Evolutionary conservation across 2,329 filamentous ascomycete species (phyloP).

Genomic region (Lachnellula hyalina): DNA sequence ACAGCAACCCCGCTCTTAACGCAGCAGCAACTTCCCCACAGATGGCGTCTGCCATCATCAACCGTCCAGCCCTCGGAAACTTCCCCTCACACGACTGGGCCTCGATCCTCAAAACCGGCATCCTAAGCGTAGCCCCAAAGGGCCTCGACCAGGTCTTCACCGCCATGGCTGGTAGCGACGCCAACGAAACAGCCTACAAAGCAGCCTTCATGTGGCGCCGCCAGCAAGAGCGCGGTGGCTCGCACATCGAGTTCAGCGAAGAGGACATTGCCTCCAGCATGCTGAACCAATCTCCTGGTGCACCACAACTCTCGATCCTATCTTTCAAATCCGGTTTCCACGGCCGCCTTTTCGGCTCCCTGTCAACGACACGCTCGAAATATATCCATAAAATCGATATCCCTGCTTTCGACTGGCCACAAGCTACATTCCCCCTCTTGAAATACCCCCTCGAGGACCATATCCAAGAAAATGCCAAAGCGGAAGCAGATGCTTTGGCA

Average conservation of each 20-base stretch:
- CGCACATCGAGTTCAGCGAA: conserved; percentile 62
- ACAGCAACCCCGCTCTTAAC: conserved; percentile 69
- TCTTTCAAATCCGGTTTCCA: conserved; percentile 77
- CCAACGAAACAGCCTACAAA: conserved; percentile 82
- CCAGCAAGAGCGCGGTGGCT: conserved; percentile 61
- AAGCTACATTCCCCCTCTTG: conserved; percentile 71
- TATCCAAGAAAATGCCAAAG: conserved; percentile 61
- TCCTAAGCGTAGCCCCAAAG: conserved; percentile 67
- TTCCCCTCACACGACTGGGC: conserved; percentile 75
- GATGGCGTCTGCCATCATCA: conserved; percentile 69
- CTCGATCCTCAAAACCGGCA: conserved; percentile 63
- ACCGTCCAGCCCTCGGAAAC: conserved; percentile 74
- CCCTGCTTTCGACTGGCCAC: conserved; percentile 83
- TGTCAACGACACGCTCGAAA: conserved; percentile 77
- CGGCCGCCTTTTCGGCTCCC: conserved; percentile 71
- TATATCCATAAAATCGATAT: conserved; percentile 84
- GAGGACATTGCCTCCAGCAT: conserved; percentile 65
- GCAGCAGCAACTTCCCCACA: conserved; percentile 62
- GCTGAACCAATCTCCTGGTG: conserved; percentile 67
- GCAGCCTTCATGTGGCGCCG: conserved; percentile 79
- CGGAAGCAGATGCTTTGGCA: conserved; percentile 67
- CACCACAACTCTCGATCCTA: conserved; percentile 69
- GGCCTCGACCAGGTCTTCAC: conserved; percentile 78
- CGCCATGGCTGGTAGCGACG: conserved; percentile 71
- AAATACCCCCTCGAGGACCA: conserved; percentile 73